These are phyloP conservation scores for Colletotrichum godetiae DNA, from an alignment of 2,329 filamentous ascomycete species.

Conservation along the genomic window DNA sequence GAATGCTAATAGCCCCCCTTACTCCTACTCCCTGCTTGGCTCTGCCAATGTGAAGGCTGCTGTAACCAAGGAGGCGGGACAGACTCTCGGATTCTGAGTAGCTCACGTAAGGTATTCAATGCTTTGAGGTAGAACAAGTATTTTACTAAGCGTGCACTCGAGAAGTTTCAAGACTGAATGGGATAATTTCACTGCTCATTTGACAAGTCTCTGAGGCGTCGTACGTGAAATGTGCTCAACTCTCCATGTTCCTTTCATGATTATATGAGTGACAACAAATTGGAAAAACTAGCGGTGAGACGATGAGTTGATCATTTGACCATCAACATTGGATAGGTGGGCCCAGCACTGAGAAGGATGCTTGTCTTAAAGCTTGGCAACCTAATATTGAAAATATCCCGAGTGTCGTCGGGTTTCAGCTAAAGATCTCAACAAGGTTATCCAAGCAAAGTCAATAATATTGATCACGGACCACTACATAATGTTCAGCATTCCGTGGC, in stretches of 20 bases:
- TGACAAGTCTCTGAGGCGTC: too few relatives aligned
- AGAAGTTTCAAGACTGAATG: not conserved
- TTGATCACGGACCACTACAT: not conserved
- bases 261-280: too few relatives aligned
- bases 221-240: too few relatives aligned
- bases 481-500: not conserved
- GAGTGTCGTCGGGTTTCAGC: not conserved
- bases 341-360: not conserved
- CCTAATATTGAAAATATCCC: not conserved
- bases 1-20: constrained; percentile 60
- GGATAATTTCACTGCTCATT: accelerated
- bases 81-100: constrained; percentile 41
- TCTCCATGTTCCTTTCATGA: too few relatives aligned
- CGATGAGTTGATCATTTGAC: not conserved
- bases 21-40: constrained; percentile 54
- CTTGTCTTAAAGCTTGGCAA: not conserved
- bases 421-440: not conserved
- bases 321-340: too few relatives aligned
- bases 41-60: constrained; percentile 54
- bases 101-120: not conserved
- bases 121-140: not conserved
- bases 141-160: not conserved
- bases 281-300: not conserved
- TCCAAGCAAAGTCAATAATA: not conserved
- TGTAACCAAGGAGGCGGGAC: constrained; percentile 49